Evolutionary conservation across 768 basidiomycete species (phyloP).

Genomic region (Gelatoporia subvermispora): DNA sequence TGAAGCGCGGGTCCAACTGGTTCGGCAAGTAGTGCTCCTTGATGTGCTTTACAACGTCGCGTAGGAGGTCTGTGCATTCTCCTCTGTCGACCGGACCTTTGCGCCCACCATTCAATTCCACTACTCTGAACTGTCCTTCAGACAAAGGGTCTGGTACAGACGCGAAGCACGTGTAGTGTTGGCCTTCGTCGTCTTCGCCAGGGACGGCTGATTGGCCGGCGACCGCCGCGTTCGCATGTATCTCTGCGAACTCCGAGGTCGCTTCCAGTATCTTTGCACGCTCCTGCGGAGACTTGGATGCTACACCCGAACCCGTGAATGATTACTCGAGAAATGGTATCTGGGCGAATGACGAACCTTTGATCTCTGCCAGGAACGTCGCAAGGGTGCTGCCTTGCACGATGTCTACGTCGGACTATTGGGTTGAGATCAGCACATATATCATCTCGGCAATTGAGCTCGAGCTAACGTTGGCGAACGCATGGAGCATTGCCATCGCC

Average conservation of each 20-base stretch:
- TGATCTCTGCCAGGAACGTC: slow-evolving; percentile 60
- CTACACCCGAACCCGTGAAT: not conserved
- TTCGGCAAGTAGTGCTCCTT: slow-evolving; percentile 53
- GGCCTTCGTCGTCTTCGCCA: slow-evolving; percentile 49
- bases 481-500: slow-evolving; percentile 24
- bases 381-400: slow-evolving; percentile 54
- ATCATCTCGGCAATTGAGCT: not conserved
- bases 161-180: slow-evolving; percentile 89
- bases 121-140: slow-evolving; percentile 40
- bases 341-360: slow-evolving; percentile 33
- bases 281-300: slow-evolving; percentile 66
- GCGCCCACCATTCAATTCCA: slow-evolving; percentile 84
- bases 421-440: not conserved
- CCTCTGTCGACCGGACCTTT: slow-evolving; percentile 80
- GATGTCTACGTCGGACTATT: slow-evolving; percentile 57
- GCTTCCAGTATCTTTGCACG: slow-evolving; percentile 73
- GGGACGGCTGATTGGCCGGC: slow-evolving; percentile 69
- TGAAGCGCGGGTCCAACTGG: slow-evolving; percentile 56
- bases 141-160: slow-evolving; percentile 48
- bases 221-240: slow-evolving; percentile 67
- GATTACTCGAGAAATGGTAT: not conserved
- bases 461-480: slow-evolving; percentile 67
- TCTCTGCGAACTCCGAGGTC: slow-evolving; percentile 68
- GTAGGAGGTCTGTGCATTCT: slow-evolving; percentile 50
- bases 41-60: slow-evolving; percentile 67